A percentile compares a stretch with the other conserved stretches of the same genome.
Evolutionary conservation across 1,284 basidiomycete genomes (phyloP).

Genomic region (Rhodofomes roseus): DNA sequence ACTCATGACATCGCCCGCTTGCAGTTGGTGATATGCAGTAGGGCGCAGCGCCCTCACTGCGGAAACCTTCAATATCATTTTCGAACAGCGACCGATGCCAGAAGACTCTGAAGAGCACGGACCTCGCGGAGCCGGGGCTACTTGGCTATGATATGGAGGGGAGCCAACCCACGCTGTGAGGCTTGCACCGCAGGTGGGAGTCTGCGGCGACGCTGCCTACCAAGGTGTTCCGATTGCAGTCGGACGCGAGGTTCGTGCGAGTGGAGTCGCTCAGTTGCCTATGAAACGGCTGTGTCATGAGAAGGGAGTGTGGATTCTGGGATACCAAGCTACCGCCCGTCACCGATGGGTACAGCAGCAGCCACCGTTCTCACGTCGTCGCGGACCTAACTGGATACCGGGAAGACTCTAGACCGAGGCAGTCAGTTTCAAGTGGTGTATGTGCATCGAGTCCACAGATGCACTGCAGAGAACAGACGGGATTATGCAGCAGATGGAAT

Average conservation of each 20-base stretch:
- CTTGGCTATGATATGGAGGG: background rate
- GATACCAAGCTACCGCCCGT: background rate
- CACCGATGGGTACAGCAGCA: background rate
- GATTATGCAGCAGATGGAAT: background rate
- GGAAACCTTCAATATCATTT: background rate
- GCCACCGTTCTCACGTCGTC: conserved; percentile 1
- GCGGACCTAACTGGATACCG: background rate
- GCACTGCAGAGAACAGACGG: background rate
- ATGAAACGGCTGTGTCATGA: background rate
- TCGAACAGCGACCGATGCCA: background rate
- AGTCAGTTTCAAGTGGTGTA: background rate
- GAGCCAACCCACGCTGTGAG: too few relatives aligned
- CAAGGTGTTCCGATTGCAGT: background rate
- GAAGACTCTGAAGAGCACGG: background rate
- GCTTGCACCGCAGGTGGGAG: background rate
- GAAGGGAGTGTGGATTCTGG: background rate
- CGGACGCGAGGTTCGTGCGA: background rate
- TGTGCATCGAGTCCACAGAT: background rate
- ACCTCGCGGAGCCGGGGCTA: background rate
- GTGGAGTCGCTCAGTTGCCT: background rate
- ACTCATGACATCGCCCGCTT: background rate
- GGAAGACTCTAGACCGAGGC: background rate
- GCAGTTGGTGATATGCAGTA: background rate
- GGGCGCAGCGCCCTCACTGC: background rate
- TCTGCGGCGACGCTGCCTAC: background rate